Evolutionary conservation across 1,139 yeast species (phyloP), one percentile per base, ranked within the genome.

Genomic region (Spencermartinsiella ligniputridi): DNA sequence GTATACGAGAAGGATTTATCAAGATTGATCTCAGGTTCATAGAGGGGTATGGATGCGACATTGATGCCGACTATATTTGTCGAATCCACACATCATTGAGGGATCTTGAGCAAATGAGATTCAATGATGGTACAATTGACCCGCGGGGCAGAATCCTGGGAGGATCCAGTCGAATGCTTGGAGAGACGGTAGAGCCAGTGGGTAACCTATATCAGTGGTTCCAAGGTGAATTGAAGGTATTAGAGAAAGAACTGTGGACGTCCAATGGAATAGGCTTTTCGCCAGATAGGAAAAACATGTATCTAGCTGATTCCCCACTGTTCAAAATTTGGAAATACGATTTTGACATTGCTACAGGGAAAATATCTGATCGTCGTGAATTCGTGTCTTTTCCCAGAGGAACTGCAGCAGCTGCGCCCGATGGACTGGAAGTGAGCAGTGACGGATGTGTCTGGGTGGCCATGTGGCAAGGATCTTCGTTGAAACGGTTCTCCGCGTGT

Each of bases 251-350:
- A 17, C 37, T 53, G 6, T 46, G 51, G 4, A 50, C 47, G 15
- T 61, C 63, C 16, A 89, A 89, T 59, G 96, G 96, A n/a, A 71
- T 89, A 53, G 85, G 83, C 24, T 90, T 88, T 72, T 69, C 74
- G 35, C 63, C 64, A 35, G 77, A 74, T 44, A 71, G 72, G 8
- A 72, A 69, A 34, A 65, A 66, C 38, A 69, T 85, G 57, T 83
- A 73, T 57, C 81, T 88, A 76, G 85, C 92, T 2, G 95, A 87
- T 55, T 81, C 94, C 2, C 63, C 75, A 39, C 75, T 76, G 8
- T 72, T 68, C 51, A 75, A 72, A 2, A 74, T 87, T 40, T 84
- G 79, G 75, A 69, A 72, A 52, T 83, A 71, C 56, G 83, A 83
- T 60, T 82, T 76, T 57, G 78, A 82, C 58, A 51, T 60, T 33